Conservation (phyloP, 2,329 filamentous ascomycete species). For the Alternaria atra region DNA sequence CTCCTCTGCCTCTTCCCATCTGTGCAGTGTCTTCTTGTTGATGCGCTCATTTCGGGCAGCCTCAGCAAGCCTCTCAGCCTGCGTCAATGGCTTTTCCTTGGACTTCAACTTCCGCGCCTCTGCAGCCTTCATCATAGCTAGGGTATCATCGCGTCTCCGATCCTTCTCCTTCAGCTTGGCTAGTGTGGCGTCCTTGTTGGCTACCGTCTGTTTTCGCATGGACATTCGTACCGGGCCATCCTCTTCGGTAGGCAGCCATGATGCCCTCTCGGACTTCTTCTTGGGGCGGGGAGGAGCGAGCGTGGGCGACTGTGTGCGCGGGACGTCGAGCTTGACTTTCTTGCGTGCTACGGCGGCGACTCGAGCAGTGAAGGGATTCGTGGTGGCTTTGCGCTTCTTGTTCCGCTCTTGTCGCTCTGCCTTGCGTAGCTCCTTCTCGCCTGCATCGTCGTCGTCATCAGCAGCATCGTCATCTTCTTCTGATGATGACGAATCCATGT, state of each 20-base stretch:
- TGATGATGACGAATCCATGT: conserved; percentile 81
- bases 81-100: conserved; percentile 84
- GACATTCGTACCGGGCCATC: conserved; percentile 71
- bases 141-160: conserved; percentile 73
- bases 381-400: conserved; percentile 82
- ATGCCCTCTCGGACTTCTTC: conserved; percentile 76
- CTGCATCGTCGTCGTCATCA: conserved; percentile 82
- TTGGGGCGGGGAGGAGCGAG: conserved; percentile 61
- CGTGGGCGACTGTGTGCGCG: conserved; percentile 55
- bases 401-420: conserved; percentile 70
- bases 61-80: conserved; percentile 83
- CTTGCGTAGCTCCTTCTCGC: conserved; percentile 85
- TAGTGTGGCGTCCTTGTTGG: conserved; percentile 66
- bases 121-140: conserved; percentile 70
- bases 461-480: conserved; percentile 74
- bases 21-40: conserved; percentile 88
- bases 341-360: conserved; percentile 51
- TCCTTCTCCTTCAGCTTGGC: conserved; percentile 79
- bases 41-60: conserved; percentile 83
- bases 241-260: conserved; percentile 71
- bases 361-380: conserved; percentile 50
- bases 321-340: conserved; percentile 50
- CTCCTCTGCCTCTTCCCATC: conserved; percentile 94
- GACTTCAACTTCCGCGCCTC: conserved; percentile 72
- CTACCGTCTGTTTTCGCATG: conserved; percentile 68